A percentile compares a stretch with the other conserved stretches of the same genome.
Evolutionary conservation across 495 filamentous ascomycete species (phyloP).

Genomic region (Tuber magnatum): DNA sequence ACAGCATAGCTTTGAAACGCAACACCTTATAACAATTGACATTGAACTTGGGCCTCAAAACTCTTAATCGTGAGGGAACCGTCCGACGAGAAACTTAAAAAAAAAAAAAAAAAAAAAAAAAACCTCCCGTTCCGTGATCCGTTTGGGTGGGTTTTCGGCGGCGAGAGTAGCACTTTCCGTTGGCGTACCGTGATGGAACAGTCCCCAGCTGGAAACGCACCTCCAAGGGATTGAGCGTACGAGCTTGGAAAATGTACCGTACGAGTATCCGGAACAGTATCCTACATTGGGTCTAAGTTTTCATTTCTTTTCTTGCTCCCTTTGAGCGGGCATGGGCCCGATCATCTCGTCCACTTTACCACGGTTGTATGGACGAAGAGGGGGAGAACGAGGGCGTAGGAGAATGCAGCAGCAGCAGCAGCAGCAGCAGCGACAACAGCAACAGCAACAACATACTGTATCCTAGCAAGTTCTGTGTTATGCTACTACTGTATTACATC

Average conservation of each 20-base stretch:
- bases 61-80: conserved; percentile 26
- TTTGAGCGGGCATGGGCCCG: conserved; percentile 1
- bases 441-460: not conserved
- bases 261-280: not conserved
- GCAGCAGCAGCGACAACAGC: not conserved
- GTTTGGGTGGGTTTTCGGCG: conserved; percentile 10
- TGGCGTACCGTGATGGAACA: not conserved
- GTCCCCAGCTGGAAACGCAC: not conserved
- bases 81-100: conserved; percentile 20
- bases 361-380: not conserved
- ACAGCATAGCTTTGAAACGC: not conserved
- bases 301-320: not conserved
- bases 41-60: conserved; percentile 10
- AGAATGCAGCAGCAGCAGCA: not conserved
- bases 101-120: no score
- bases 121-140: conserved; percentile 7
- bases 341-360: not conserved
- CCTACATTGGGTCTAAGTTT: not conserved
- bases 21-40: conserved; percentile 9
- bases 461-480: not conserved
- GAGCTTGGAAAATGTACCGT: not conserved
- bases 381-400: not conserved
- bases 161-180: not conserved
- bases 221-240: not conserved
- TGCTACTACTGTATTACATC: conserved; percentile 31